Conservation (phyloP, 1,284 basidiomycete species). For the Schizophyllum amplum region DNA sequence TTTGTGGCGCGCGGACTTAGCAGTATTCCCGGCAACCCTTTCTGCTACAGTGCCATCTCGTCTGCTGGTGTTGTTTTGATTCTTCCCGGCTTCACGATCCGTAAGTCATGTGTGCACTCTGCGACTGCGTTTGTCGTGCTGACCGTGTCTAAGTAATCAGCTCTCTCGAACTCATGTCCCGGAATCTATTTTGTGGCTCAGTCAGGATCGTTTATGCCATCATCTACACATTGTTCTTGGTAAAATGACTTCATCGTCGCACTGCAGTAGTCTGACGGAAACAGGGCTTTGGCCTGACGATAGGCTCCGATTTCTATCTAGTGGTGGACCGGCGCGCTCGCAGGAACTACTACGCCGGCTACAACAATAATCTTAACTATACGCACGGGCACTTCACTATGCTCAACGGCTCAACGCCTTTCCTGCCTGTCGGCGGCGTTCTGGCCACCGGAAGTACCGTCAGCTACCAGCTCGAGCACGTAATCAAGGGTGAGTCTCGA, state of each 20-base stretch:
- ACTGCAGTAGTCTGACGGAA: background rate
- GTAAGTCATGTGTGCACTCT: conserved; percentile 32
- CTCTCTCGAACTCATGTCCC: conserved; percentile 77
- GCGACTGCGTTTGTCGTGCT: background rate
- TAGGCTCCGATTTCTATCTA: conserved; percentile 81
- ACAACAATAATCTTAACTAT: conserved; percentile 33
- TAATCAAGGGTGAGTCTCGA: conserved; percentile 40
- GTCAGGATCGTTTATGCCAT: conserved; percentile 84
- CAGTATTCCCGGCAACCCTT: conserved; percentile 56
- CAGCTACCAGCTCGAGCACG: conserved; percentile 28
- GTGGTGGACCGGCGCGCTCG: conserved; percentile 66
- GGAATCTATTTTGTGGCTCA: conserved; percentile 79
- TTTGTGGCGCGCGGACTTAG: conserved; percentile 72
- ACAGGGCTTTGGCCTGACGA: conserved; percentile 78
- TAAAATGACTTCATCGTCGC: conserved; percentile 22
- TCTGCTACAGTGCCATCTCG: conserved; percentile 81
- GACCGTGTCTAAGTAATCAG: conserved; percentile 52
- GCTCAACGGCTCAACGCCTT: conserved; percentile 42
- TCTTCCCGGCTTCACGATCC: conserved; percentile 71
- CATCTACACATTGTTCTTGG: conserved; percentile 80
- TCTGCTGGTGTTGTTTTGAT: conserved; percentile 76
- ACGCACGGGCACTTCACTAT: conserved; percentile 57
- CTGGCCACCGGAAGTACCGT: conserved; percentile 53
- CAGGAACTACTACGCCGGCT: conserved; percentile 34
- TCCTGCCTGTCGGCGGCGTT: conserved; percentile 43